Base-by-base conservation (phyloP, 495 filamentous ascomycete genomes). In the Tuber magnatum region DNA sequence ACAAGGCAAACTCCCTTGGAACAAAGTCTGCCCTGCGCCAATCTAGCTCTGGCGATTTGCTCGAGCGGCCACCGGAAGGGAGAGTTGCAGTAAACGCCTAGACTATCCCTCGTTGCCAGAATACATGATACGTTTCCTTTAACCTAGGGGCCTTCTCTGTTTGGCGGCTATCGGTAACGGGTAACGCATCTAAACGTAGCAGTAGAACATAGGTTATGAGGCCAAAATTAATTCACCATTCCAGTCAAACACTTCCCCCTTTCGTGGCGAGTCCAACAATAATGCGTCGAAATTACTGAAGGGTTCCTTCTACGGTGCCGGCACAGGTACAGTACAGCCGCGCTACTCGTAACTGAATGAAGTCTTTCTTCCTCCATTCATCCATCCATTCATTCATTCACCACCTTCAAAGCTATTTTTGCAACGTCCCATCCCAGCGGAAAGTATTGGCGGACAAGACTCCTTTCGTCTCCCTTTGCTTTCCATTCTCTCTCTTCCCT, bases 151-250 rank as follows among this genome's bases (percentile, higher is more conserved):
- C 24, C n/a, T 65, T 2, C 16, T 35, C n/a, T 35, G n/a, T 65
- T 65, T 65, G 51, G 51, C 51, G 51, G 51, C 51, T 61, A 61
- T 61, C n/a, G n/a, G 51, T 61, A 61, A 61, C 51, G 51, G 51
- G 51, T 61, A 61, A 61, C 51, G n/a, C 12, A 61, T 61, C 51
- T 16, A 28, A 32, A 61, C 51, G n/a, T 61, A 28, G 51, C 51
- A 16, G 9, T 3, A 5, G n/a, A 61, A 61, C 51, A 61, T 61
- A 61, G 28, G 51, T 61, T 61, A 61, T 61, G 51, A 61, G 51
- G 3, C 51, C 51, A 61, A 61, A 61, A 61, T 61, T 32, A 61
- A 61, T 61, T 32, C 51, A 61, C 51, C 24, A 5, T 16, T 28
- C n/a, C 12, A 61, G 28, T 61, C 20, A 22, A 51, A n/a, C 46